Evolutionary conservation across 768 basidiomycete species (phyloP).

Genomic region (Calocera viscosa): DNA sequence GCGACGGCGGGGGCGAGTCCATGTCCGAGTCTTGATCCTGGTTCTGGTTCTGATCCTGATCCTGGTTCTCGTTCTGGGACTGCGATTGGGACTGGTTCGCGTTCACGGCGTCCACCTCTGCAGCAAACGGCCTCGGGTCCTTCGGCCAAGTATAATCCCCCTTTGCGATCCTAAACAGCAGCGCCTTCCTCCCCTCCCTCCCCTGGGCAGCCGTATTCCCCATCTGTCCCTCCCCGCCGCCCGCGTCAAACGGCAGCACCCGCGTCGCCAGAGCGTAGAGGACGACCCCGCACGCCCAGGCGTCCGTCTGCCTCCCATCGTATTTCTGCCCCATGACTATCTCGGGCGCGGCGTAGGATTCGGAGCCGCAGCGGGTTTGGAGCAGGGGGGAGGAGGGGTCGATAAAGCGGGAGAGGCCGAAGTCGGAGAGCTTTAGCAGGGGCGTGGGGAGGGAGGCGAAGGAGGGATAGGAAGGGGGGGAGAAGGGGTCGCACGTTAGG

Average conservation of each 20-base stretch:
- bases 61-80: no score
- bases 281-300: conserved; percentile 85
- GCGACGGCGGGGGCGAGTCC: neutral
- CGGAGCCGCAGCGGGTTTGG: conserved; percentile 72
- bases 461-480: conserved; percentile 18
- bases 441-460: conserved; percentile 35
- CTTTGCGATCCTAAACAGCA: conserved; percentile 64
- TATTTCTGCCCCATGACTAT: conserved; percentile 53
- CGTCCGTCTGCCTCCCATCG: conserved; percentile 74
- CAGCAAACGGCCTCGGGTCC: conserved; percentile 22
- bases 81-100: no score
- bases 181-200: conserved; percentile 31
- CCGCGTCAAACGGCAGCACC: conserved; percentile 53
- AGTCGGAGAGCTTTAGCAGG: conserved; percentile 75
- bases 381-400: conserved; percentile 50
- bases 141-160: conserved; percentile 66
- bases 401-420: conserved; percentile 78
- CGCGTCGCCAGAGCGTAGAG: conserved; percentile 63
- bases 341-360: conserved; percentile 78
- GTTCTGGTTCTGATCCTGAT: no score
- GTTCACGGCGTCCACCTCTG: no score
- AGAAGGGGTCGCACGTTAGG: conserved; percentile 43
- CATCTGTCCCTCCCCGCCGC: neutral
- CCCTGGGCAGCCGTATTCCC: conserved; percentile 16
- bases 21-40: neutral